Evolutionary conservation across 1,284 basidiomycete species (phyloP).

Genomic region (Rhodotorula mucilaginosa): DNA sequence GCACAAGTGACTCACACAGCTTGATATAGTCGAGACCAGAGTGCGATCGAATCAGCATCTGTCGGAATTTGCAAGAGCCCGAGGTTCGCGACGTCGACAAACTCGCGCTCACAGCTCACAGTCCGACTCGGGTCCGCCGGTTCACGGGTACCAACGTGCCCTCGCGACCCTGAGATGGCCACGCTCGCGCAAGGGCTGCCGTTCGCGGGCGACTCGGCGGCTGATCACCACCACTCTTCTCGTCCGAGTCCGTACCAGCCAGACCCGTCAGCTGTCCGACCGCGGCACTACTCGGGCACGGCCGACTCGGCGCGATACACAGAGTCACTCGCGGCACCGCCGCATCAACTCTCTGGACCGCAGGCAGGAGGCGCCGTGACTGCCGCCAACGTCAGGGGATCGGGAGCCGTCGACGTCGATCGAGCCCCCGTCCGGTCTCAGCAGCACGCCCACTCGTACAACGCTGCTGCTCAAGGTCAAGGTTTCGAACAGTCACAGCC

Average conservation of each 20-base stretch:
- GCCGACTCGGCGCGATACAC: not conserved
- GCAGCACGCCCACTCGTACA: no score
- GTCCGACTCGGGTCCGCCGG: no score
- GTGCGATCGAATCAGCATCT: no score
- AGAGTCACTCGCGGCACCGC: conserved; percentile 1
- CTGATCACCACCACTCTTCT: no score
- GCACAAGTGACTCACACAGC: no score
- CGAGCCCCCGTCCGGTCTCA: no score
- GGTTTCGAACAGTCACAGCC: not conserved
- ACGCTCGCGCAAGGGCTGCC: conserved; percentile 3
- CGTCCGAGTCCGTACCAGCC: not conserved
- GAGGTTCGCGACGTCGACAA: no score
- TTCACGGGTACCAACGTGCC: no score
- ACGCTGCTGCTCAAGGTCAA: not conserved
- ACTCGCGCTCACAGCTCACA: no score
- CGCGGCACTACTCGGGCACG: not conserved
- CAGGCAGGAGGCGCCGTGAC: not conserved
- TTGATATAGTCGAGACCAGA: no score
- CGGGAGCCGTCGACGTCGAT: conserved; percentile 21
- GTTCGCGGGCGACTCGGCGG: not conserved
- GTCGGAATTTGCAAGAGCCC: no score
- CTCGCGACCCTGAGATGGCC: not conserved
- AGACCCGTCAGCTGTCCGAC: not conserved
- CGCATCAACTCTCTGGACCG: not conserved
- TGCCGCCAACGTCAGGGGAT: not conserved